Conservation (phyloP, 352 stramenopile species). For the Phytophthora tentaculata region DNA sequence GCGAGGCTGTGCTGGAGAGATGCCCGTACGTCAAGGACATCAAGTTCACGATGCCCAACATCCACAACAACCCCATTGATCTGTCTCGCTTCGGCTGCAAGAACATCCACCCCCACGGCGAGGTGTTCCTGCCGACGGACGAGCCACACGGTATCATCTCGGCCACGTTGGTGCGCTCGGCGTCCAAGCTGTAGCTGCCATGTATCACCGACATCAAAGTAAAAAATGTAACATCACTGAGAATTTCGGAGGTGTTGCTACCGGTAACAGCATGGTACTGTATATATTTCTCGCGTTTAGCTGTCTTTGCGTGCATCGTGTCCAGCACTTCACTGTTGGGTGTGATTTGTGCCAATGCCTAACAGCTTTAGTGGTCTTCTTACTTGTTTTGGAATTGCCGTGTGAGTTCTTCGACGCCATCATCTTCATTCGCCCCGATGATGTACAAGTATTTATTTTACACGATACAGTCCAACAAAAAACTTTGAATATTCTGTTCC, state of each 20-base stretch:
- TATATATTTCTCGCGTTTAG: too few relatives aligned
- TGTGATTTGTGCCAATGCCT: too few relatives aligned
- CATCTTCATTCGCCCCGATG: too few relatives aligned
- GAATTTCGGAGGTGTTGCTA: too few relatives aligned
- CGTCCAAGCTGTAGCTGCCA: slow-evolving; percentile 66
- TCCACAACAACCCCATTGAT: slow-evolving; percentile 91
- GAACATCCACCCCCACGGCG: slow-evolving; percentile 89
- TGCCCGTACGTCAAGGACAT: slow-evolving; percentile 76
- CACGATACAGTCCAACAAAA: slow-evolving; percentile 14
- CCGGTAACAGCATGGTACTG: too few relatives aligned
- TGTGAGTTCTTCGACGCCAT: background rate
- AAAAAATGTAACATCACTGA: too few relatives aligned
- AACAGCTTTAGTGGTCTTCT: too few relatives aligned
- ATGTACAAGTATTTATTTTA: slow-evolving; percentile 6
- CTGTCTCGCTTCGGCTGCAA: slow-evolving; percentile 82
- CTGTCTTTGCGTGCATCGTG: background rate
- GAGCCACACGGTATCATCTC: slow-evolving; percentile 91
- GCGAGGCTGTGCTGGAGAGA: slow-evolving; percentile 73
- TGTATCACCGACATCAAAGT: too few relatives aligned
- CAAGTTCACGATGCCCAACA: slow-evolving; percentile 85
- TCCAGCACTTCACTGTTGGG: too few relatives aligned
- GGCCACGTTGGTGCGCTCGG: slow-evolving; percentile 71
- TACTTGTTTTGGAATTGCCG: background rate
- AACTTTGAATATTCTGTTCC: too few relatives aligned
- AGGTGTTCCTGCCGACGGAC: slow-evolving; percentile 87